Conservation (phyloP, 306 rosid genomes). For the Pyrus bretschneideri region DNA sequence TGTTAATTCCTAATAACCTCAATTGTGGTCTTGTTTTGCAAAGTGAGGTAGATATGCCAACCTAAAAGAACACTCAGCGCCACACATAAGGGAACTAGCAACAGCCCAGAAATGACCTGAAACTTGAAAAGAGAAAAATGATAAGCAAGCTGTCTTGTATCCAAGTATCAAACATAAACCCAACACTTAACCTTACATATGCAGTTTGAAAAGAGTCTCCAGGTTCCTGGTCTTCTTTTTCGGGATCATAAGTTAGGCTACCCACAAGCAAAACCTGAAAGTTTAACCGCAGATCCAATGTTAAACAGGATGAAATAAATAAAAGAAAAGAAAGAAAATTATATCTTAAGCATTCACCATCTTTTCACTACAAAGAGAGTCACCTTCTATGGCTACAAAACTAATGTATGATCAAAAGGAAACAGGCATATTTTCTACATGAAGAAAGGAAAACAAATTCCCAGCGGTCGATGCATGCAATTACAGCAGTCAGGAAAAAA, state of each 20-base stretch:
- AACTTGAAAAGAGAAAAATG: slow-evolving; percentile 5
- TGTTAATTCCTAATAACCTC: slow-evolving; percentile 54
- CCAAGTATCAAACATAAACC: slow-evolving; percentile 6
- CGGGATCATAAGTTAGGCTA: slow-evolving; percentile 58
- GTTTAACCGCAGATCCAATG: background rate
- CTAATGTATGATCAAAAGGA: background rate
- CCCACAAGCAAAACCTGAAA: slow-evolving; percentile 81
- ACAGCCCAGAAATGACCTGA: slow-evolving; percentile 77
- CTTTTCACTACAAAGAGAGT: slow-evolving; percentile 11
- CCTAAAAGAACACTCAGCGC: slow-evolving; percentile 73
- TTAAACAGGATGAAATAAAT: background rate
- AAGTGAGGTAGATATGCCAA: slow-evolving; percentile 82
- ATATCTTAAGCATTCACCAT: background rate
- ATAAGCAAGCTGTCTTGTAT: slow-evolving; percentile 22
- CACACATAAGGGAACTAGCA: slow-evolving; percentile 63
- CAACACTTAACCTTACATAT: slow-evolving; percentile 52
- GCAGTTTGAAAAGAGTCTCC: slow-evolving; percentile 57
- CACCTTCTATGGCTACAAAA: background rate
- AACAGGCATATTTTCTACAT: background rate
- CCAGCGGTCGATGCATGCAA: slow-evolving; percentile 1
- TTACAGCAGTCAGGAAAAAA: slow-evolving; percentile 4
- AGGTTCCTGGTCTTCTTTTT: slow-evolving; percentile 52
- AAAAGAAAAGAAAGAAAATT: slow-evolving; percentile 1
- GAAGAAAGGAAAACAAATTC: background rate
- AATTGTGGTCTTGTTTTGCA: slow-evolving; percentile 92